These are phyloP conservation scores for Debaryomyces udenii DNA, from an alignment of 1,139 yeast genomes.

Conservation along the genomic window DNA sequence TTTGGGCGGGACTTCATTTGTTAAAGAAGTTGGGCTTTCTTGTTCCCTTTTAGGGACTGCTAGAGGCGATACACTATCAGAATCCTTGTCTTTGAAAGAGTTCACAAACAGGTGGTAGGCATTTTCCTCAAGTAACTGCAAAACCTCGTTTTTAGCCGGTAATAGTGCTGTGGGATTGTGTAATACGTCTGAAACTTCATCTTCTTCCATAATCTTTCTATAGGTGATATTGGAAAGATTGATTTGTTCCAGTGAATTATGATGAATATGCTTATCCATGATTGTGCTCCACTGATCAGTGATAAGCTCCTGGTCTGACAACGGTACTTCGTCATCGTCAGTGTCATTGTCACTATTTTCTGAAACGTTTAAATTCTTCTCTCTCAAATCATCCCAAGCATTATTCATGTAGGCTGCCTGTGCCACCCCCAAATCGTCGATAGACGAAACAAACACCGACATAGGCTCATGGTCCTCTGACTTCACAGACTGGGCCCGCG, in stretches of 20 bases:
- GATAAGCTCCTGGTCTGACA: conserved; percentile 20
- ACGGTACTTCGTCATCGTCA: conserved; percentile 13
- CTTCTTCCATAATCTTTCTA: conserved; percentile 34
- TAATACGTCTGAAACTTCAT: conserved; percentile 22
- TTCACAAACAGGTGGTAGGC: conserved; percentile 31
- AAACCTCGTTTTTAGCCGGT: conserved; percentile 46
- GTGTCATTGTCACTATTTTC: conserved; percentile 10
- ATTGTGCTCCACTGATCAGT: conserved; percentile 35
- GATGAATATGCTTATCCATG: conserved; percentile 28
- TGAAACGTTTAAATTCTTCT: conserved; percentile 4
- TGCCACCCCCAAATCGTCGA: conserved; percentile 32
- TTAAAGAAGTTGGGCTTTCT: conserved; percentile 7
- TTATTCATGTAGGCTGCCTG: conserved; percentile 2
- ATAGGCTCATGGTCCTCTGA: conserved; percentile 29
- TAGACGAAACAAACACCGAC: conserved; percentile 33
- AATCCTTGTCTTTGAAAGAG: conserved; percentile 14
- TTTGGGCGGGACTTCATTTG: conserved; percentile 1
- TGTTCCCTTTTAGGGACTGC: not conserved
- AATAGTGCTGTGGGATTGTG: conserved; percentile 45
- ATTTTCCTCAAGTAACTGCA: conserved; percentile 49
- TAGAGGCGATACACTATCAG: conserved; percentile 4
- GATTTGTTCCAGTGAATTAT: conserved; percentile 48
- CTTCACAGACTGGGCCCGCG: conserved; percentile 13
- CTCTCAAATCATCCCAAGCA: conserved; percentile 5
- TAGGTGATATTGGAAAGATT: conserved; percentile 43